Conservation (phyloP, 139 green algal species). For the Monoraphidium neglectum region DNA sequence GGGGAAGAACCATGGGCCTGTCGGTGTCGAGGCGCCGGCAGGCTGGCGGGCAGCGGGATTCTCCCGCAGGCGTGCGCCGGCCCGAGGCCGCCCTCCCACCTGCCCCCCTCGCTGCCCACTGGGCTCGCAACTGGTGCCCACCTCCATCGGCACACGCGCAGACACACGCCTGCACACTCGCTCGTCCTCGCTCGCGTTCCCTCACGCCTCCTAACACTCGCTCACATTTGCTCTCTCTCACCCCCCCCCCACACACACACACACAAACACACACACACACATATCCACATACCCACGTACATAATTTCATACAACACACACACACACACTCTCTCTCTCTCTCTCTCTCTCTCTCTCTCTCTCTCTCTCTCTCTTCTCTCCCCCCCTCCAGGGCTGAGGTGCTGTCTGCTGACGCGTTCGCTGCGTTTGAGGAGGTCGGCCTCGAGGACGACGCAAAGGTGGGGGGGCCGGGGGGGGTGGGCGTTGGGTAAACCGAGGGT, state of each 20-base stretch:
- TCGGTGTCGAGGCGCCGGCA: no score
- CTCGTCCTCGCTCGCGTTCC: not conserved
- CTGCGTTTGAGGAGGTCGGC: constrained; percentile 94
- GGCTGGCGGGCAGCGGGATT: no score
- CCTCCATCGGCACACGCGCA: no score
- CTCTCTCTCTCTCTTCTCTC: not conserved
- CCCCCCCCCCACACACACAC: no score
- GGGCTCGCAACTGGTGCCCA: no score
- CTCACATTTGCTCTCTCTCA: not conserved
- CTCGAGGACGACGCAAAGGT: constrained; percentile 82
- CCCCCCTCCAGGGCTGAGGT: constrained; percentile 81
- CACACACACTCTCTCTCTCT: constrained; percentile 5
- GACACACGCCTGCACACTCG: no score
- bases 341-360: not conserved
- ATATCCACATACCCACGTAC: constrained; percentile 18
- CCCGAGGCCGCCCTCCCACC: no score
- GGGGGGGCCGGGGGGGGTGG: constrained; percentile 60
- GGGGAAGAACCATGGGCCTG: no score
- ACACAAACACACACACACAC: no score
- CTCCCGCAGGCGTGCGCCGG: no score
- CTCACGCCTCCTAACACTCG: not conserved
- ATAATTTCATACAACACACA: constrained; percentile 11
- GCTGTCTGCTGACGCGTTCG: constrained; percentile 92
- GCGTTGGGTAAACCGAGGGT: constrained; percentile 87
- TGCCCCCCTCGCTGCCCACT: no score